Percentiles rank a stretch among this genome's conserved stretches.
Evolutionary conservation across 768 basidiomycete species (phyloP).

Genomic region (Xanthoconium purpureum): DNA sequence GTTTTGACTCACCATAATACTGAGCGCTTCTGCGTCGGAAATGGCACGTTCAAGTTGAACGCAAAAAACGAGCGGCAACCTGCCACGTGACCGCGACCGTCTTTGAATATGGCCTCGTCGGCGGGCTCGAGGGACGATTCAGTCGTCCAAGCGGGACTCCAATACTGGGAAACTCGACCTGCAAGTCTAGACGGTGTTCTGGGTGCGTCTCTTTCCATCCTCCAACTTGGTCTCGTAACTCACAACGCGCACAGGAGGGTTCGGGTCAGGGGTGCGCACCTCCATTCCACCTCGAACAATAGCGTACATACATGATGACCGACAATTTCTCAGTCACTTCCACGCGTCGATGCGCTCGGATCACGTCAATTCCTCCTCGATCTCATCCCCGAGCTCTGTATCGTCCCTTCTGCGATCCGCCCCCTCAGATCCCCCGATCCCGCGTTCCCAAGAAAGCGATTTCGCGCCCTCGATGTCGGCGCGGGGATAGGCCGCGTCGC

Average conservation of each 20-base stretch:
- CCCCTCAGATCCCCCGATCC: constrained; percentile 35
- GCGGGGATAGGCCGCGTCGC: constrained; percentile 95
- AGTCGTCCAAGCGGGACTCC: constrained; percentile 70
- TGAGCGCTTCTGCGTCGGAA: too few relatives aligned
- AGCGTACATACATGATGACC: neutral
- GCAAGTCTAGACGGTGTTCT: constrained; percentile 87
- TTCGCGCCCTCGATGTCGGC: constrained; percentile 86
- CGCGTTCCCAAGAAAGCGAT: constrained; percentile 36
- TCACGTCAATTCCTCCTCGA: constrained; percentile 85
- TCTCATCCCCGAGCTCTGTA: constrained; percentile 75
- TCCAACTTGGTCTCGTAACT: neutral
- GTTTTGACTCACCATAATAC: constrained; percentile 11
- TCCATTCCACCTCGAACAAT: neutral
- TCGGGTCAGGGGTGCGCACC: constrained; percentile 49
- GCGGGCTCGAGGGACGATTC: constrained; percentile 39
- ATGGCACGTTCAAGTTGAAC: neutral
- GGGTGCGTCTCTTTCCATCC: constrained; percentile 40
- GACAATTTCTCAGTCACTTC: constrained; percentile 64
- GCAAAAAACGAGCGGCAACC: neutral
- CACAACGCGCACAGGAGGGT: constrained; percentile 38
- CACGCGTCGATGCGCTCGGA: constrained; percentile 85
- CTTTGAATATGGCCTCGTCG: constrained; percentile 5
- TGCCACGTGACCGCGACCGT: constrained; percentile 10
- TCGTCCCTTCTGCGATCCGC: constrained; percentile 69
- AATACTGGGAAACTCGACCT: constrained; percentile 83